These are phyloP conservation scores for Suillus placidus DNA, from an alignment of 768 basidiomycete genomes.

Conservation along the genomic window DNA sequence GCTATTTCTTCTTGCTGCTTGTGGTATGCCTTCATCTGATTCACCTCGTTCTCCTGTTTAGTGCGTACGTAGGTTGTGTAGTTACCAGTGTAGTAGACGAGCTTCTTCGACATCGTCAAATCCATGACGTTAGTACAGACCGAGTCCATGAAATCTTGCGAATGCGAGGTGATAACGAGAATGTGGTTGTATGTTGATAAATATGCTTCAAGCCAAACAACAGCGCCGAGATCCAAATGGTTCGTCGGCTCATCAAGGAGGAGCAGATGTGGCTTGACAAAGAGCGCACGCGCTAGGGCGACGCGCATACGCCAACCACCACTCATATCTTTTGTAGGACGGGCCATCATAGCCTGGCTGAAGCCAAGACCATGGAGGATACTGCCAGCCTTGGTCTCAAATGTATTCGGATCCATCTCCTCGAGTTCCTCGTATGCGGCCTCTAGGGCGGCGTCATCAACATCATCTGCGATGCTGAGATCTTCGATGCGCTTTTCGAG, in stretches of 20 bases:
- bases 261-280: constrained; percentile 94
- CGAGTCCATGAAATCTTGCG: constrained; percentile 99
- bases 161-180: constrained; percentile 95
- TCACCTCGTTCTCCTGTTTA: constrained; percentile 96
- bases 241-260: constrained; percentile 93
- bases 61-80: constrained; percentile 98
- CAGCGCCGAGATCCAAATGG: constrained; percentile 95
- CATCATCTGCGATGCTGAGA: constrained; percentile 83
- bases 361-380: constrained; percentile 99
- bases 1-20: constrained; percentile 99
- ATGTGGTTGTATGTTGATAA: constrained; percentile 98
- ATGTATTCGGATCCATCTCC: constrained; percentile 93
- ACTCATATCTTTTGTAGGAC: constrained; percentile 97
- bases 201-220: constrained; percentile 99
- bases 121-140: constrained; percentile 99
- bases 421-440: constrained; percentile 94
- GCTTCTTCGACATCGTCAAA: constrained; percentile 87
- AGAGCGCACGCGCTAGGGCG: constrained; percentile 91
- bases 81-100: constrained; percentile 94
- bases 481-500: constrained; percentile 95
- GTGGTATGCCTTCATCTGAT: constrained; percentile 98
- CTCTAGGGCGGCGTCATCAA: constrained; percentile 88
- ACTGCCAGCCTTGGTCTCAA: constrained; percentile 93
- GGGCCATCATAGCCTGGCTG: constrained; percentile 87
- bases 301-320: constrained; percentile 99